Base-by-base conservation (phyloP, 768 basidiomycete genomes). In the Trametes cubensis region DNA sequence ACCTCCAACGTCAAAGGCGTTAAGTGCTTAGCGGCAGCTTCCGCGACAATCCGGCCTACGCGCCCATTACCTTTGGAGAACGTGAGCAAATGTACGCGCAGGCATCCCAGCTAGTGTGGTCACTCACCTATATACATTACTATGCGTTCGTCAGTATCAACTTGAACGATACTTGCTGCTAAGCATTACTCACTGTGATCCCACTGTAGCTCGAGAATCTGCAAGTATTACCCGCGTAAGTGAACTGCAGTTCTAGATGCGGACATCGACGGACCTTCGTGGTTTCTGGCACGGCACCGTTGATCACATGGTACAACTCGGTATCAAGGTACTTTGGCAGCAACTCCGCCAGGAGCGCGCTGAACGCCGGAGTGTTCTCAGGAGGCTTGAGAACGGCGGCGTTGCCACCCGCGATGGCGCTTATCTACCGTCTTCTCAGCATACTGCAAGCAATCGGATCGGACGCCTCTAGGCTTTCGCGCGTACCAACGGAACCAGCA, bases 331-430 rank as follows among this genome's bases (percentile, higher is more conserved):
- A 94, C 68, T 89, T 85, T 3, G 85, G 85, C 14, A 91, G 39
- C 7, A 93, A 81, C 66, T 90, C 86, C 0, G 85, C 80, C 18
- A 92, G 69, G 17, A 93, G 79, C 15, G 80, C 67, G 49, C 84
- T 85, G 11, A 78, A 75, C 3, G 81, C 80, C 0, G 87, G 83
- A 0, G 83, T 77, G 8, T 83, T 73, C 69, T 94, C 92, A 1
- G 92, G 87, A 1, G 89, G 89, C 71, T 94, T 94, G 52, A 93
- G 47, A 4, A 87, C 73, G 4, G 83, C 83, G 0, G 87, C 80
- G 68, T 87, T 88, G 8, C 92, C 92, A 4, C 92, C 89, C 0
- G 91, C 86, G 46, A 95, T 82, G 2, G 92, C 92, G 7, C 87
- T 89, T 17, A 61, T 60, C 67, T 68, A 34, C 38, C 30, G 21